Evolutionary conservation across 805 yeast genomes (phyloP).

Genomic region (Ogataea philodendri): DNA sequence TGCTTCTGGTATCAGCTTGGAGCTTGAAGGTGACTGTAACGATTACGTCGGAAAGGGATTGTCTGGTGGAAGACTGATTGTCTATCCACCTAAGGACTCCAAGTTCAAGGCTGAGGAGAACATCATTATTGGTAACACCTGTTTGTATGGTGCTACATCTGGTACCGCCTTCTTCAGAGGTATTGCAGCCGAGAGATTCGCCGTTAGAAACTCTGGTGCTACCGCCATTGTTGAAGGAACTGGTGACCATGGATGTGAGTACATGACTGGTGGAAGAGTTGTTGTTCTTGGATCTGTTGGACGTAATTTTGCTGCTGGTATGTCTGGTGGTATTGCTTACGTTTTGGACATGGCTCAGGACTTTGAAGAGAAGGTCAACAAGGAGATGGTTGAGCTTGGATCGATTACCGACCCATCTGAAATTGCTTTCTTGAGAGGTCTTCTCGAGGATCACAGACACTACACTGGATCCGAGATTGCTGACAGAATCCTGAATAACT

Average conservation of each 20-base stretch:
- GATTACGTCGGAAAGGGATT: constrained; percentile 98
- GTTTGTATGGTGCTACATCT: constrained; percentile 96
- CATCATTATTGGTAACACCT: constrained; percentile 94
- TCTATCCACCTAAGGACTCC: constrained; percentile 86
- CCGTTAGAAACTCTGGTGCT: constrained; percentile 98
- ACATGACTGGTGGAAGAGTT: constrained; percentile 99
- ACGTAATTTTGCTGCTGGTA: constrained; percentile 94
- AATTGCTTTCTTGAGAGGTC: constrained; percentile 88
- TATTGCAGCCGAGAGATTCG: constrained; percentile 97
- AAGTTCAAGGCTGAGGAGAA: constrained; percentile 92
- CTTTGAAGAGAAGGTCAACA: constrained; percentile 74
- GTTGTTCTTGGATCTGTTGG: constrained; percentile 90
- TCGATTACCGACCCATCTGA: constrained; percentile 82
- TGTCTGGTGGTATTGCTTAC: constrained; percentile 99
- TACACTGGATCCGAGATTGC: constrained; percentile 93
- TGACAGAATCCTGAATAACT: constrained; percentile 74
- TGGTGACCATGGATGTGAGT: constrained; percentile 99
- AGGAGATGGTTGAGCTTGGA: constrained; percentile 77
- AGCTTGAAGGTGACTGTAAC: constrained; percentile 95
- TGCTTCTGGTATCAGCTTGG: constrained; percentile 93
- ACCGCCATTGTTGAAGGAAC: constrained; percentile 94
- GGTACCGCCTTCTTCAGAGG: constrained; percentile 95
- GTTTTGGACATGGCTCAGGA: constrained; percentile 95
- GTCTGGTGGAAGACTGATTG: constrained; percentile 90
- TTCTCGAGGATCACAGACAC: constrained; percentile 92